phyloP scores from a whole-genome alignment of 2,329 filamentous ascomycete genomes.

The Aureobasidium namibiae region DNA sequence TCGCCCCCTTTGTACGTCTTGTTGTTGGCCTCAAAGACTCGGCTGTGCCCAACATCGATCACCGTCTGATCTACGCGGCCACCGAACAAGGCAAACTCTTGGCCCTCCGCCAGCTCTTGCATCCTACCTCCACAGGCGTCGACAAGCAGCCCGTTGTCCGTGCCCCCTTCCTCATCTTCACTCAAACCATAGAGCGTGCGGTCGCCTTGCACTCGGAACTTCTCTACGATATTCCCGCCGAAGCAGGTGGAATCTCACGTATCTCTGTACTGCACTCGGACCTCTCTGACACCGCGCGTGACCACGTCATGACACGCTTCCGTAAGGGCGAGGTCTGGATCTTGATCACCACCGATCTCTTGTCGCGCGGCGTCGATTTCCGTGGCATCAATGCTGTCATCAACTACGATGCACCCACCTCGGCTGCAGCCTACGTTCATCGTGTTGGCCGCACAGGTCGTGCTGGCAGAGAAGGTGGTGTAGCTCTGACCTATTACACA shows the following conservation, averaged over 20 bases:
- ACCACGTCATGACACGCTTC: conserved; percentile 80
- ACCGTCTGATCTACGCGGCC: conserved; percentile 83
- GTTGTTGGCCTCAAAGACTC: conserved; percentile 97
- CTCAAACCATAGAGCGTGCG: conserved; percentile 88
- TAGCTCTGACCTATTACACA: conserved; percentile 90
- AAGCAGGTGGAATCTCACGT: conserved; percentile 74
- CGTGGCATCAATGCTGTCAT: conserved; percentile 91
- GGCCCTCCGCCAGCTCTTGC: conserved; percentile 79
- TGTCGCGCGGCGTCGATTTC: conserved; percentile 90
- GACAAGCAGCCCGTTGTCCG: conserved; percentile 51
- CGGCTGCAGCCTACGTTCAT: conserved; percentile 83
- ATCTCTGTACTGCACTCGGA: conserved; percentile 88
- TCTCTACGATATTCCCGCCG: conserved; percentile 84
- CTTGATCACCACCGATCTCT: conserved; percentile 87
- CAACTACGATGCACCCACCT: conserved; percentile 95
- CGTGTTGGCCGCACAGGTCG: conserved; percentile 85
- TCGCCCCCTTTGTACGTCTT: conserved; percentile 60
- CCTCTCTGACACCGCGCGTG: conserved; percentile 66
- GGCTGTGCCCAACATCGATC: conserved; percentile 82
- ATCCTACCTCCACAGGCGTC: conserved; percentile 57
- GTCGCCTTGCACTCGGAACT: conserved; percentile 82
- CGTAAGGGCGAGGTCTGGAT: conserved; percentile 91
- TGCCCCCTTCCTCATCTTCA: conserved; percentile 90
- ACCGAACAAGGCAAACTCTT: conserved; percentile 91
- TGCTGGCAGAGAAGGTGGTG: conserved; percentile 76